Evolutionary conservation across 176 grass and related monocot species (phyloP), one percentile per base, ranked within the genome.

Genomic region (Chloris gayana): DNA sequence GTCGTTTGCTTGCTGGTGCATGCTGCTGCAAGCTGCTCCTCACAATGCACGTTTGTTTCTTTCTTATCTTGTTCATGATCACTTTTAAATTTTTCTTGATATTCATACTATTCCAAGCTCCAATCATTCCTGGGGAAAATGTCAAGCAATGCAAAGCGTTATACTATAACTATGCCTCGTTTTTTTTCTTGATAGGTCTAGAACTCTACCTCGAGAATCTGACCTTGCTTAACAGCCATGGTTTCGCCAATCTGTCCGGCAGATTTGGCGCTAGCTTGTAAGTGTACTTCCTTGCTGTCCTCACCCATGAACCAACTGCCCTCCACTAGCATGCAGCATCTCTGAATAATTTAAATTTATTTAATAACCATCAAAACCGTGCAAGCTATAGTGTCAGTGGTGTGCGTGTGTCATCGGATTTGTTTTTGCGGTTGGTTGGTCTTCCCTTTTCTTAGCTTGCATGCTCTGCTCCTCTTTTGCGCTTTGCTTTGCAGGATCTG

Each of bases 181-280:
- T 37, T 37, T 35, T 35, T 37, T 37, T 37, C 4, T 37, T n/a
- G n/a, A 37, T 37, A 37, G 35, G 35, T 37, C 14, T 4, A 18
- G 54, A 24, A 24, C 54, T 58, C 22, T 25, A 9, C 54, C 54
- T 10, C 50, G 81, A 74, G 81, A 74, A 79, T 31, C 81, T 25
- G 70, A 80, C 14, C 13, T 69, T 82, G 31, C 75, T 70, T 71
- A 35, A 63, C 45, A 29, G 45, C 19, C 58, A 58, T 75, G 62
- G 21, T 59, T 54, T 64, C 64, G 21, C 53, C 76, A n/a, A 69
- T 75, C 73, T 65, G 85, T 83, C 76, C 56, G 82, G 76, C 82
- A 70, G 87, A 89, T 80, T 80, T 64, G 87, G 82, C 63, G 76
- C 42, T 64, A 74, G 86, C 80, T 17, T 32, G 56, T n/a, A 11